A percentile compares a stretch with the other conserved stretches of the same genome.
Conservation (phyloP, 78 protist species). For the Guillardia theta region DNA sequence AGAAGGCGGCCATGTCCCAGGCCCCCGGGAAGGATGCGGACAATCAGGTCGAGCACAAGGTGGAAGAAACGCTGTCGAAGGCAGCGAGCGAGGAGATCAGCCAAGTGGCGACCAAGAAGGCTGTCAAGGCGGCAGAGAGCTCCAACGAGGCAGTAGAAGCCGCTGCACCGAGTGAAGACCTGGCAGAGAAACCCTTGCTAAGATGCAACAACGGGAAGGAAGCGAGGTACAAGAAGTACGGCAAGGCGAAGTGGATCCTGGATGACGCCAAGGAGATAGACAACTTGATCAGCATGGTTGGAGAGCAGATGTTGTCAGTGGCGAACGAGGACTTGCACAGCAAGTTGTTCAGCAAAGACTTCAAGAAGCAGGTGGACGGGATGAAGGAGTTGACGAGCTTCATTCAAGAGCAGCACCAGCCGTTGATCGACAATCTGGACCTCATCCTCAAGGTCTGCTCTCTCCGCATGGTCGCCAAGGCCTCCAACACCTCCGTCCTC, state of each 20-base stretch:
- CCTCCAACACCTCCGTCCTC: background rate
- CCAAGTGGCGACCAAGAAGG: background rate
- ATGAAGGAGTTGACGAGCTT: background rate
- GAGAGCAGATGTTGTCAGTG: background rate
- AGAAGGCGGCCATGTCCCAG: slow-evolving; percentile 1
- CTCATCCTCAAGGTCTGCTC: slow-evolving; percentile 10
- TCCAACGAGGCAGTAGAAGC: too few species aligned
- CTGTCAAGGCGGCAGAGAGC: background rate
- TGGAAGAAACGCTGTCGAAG: background rate
- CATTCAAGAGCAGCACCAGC: background rate
- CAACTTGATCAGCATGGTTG: background rate
- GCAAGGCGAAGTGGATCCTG: background rate
- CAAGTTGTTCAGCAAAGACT: background rate
- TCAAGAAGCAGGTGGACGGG: slow-evolving; percentile 34
- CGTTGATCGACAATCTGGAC: slow-evolving; percentile 7
- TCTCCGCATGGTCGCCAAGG: slow-evolving; percentile 21
- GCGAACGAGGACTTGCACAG: background rate
- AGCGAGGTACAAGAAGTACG: background rate
- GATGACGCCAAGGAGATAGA: slow-evolving; percentile 25
- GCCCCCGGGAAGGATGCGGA: background rate
- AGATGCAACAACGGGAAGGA: slow-evolving; percentile 31
- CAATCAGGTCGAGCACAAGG: background rate
- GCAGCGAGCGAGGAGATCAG: background rate
- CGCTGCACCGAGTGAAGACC: too few species aligned
- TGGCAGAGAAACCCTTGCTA: background rate